Evolutionary conservation across 1,284 basidiomycete species (phyloP), one percentile per base, ranked within the genome.

Genomic region (Ceratobasidium sp.): DNA sequence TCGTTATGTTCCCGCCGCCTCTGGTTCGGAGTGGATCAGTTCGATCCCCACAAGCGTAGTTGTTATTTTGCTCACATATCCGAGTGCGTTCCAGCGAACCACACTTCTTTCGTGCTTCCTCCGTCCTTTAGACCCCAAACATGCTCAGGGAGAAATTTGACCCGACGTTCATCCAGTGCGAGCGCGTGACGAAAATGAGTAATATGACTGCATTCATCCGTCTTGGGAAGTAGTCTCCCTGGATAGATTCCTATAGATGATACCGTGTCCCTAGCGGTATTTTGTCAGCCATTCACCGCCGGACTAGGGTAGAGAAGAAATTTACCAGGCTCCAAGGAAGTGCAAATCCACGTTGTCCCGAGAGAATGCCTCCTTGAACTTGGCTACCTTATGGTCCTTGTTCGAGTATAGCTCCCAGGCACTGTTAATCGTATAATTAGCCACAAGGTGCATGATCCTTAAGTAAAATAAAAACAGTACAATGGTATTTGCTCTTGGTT

Each of bases 101-200:
- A 84, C 42, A 84, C 83, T 59, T 84, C 84, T 61, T 84, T 85
- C 23, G 81, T 69, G 15, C 9, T 54, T 17, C 56, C 40, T 20
- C 52, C 48, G 5, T 40, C 20, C n/a, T 50, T 12, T 23, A 9
- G 20, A 4, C 33, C 59, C 7, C 12, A 3, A 0, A 78, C 81
- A 73, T 85, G 85, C 71, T 88, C 87, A 0, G 86, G 86, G 78
- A 85, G 82, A 78, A 87, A 87, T 71, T 87, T 87, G 59, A 86
- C 78, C 9, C 85, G 84, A 26, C 81, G 81, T 77, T 87, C 86
- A 67, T 87, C 86, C 12, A 87, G 83, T 20, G 85, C 84, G 13
- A 87, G 83, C 0, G 86, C 86, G 42, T 87, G 87, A 13, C 87
- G 83, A 73, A 86, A 85, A 77, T 81, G 81, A 42, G 84, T 85